Base-by-base conservation (phyloP, 2,329 filamentous ascomycete genomes). In the Penicillium hesseltinei region DNA sequence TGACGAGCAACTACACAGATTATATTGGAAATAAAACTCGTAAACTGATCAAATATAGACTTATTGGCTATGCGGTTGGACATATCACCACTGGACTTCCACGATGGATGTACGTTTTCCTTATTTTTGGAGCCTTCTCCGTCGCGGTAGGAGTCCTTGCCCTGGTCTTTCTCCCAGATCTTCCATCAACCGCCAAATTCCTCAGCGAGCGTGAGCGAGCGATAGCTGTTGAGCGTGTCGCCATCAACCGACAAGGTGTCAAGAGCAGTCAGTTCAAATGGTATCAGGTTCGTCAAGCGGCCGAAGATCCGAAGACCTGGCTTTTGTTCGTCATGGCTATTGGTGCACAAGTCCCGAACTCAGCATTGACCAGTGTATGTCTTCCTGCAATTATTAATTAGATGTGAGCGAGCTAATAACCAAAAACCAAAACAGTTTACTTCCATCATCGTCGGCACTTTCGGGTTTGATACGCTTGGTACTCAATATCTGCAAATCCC, bases 401-500 rank as follows among this genome's bases (percentile, higher is more conserved):
- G 13, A 17, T 43, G 5, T 33, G 19, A 2, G 17, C 1, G 3
- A 6, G 25, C 51, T 33, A n/a, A 46, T 33, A 33, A 33, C 11
- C 23, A 39, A 9, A 19, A 15, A 53, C 11, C 23, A 39, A 9
- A 19, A 15, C 53, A 77, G 68, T 81, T 82, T 61, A 77, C 74
- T 2, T 79, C 77, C 11, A 73, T 81, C 19, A 79, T 82, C 51
- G 75, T 82, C 51, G 71, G 71, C n/a, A 78, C 77, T 5, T 78
- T 78, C 47, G 75, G 76, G 19, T 75, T 82, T 62, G 77, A 78
- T 50, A 80, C 79, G 0, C 70, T 83, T 2, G 78, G 80, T 4
- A 81, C 80, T 0, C 82, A 84, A 58, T 84, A 84, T 57, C 78
- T 86, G 10, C 82, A 85, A 60, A 86, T 87, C 53, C 83, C 84